A percentile compares a stretch with the other conserved stretches of the same genome.
phyloP scores from a whole-genome alignment of 2,329 filamentous ascomycete species.

The Alternaria metachromatica region DNA sequence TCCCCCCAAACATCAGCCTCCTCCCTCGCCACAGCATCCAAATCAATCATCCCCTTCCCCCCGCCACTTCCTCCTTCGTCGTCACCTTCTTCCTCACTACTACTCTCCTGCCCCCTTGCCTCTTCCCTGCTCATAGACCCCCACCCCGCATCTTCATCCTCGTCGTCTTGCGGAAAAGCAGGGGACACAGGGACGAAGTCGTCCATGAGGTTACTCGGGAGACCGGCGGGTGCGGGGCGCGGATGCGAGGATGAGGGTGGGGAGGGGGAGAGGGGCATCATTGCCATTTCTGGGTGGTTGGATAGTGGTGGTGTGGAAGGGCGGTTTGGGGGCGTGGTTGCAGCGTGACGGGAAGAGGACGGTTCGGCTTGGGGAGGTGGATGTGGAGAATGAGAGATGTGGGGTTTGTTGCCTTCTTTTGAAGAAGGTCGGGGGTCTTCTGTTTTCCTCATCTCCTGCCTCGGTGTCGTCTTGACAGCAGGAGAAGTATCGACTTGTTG shows the following conservation, averaged over 20 bases:
- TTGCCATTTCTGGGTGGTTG: constrained; percentile 37
- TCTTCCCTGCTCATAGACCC: constrained; percentile 40
- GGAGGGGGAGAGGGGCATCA: constrained; percentile 42
- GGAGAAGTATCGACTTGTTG: constrained; percentile 19
- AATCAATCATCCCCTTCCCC: constrained; percentile 35
- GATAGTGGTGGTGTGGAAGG: constrained; percentile 16
- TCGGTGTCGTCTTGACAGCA: neutral
- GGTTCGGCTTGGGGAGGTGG: neutral
- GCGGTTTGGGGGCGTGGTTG: constrained; percentile 14
- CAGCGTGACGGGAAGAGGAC: neutral
- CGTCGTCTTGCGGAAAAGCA: constrained; percentile 21
- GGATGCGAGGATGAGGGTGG: constrained; percentile 12
- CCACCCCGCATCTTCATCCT: constrained; percentile 45
- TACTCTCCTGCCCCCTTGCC: constrained; percentile 16
- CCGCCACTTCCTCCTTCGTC: constrained; percentile 16
- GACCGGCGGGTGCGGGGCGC: constrained; percentile 25
- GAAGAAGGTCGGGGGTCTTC: neutral
- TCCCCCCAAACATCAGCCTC: constrained; percentile 48
- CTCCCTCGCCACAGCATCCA: constrained; percentile 45
- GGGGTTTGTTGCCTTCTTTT: constrained; percentile 1
- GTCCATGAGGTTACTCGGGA: constrained; percentile 45
- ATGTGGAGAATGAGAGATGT: neutral
- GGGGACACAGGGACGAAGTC: constrained; percentile 42
- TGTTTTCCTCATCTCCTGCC: neutral
- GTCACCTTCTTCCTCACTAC: constrained; percentile 26